Evolutionary conservation across 2,329 filamentous ascomycete species (phyloP), one percentile per base, ranked within the genome.

Genomic region (Trichoderma cornu-damae): DNA sequence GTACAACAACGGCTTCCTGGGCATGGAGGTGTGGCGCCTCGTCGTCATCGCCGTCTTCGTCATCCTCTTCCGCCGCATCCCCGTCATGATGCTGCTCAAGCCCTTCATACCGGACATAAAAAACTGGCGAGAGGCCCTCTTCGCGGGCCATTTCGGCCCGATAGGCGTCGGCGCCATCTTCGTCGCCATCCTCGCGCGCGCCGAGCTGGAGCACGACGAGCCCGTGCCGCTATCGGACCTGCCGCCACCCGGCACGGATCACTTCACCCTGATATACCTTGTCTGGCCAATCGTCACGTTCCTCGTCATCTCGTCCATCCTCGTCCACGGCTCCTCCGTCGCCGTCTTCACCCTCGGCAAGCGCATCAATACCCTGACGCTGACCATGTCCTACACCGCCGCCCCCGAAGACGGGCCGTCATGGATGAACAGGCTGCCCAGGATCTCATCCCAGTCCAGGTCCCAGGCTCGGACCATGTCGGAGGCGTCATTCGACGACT

Each of bases 111-210:
- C 94, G 0, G 94, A 99, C 68, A 86, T 99, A 66, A 97, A 96
- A 74, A 97, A 93, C 0, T 99, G 94, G 93, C 87, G 94, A 65
- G 94, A 99, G 70, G 93, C 94, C 5, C 77, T 96, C 1, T 99
- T 99, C 69, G 94, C 94, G 14, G 94, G 94, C 1, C 94, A 99
- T 70, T 99, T 99, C 68, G 94, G 94, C 6, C 94, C 94, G 26
- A 97, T 99, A 64, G 94, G 94, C 53, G 94, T 99, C 53, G 94
- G 94, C 60, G 94, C 93, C 61, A 92, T 99, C 59, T 99, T 99
- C 63, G 87, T 96, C 47, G 90, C 91, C 18, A 96, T 99, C 59
- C 78, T 99, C 47, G 91, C 94, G 16, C 82, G 93, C 67, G 92
- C 90, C n/a, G 94, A 99, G 70, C 73, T 99, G 16, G 90, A 96